Percentiles rank a stretch among this genome's conserved stretches.
phyloP scores from a whole-genome alignment of 352 stramenopile species.

The Aphanomyces invadans region DNA sequence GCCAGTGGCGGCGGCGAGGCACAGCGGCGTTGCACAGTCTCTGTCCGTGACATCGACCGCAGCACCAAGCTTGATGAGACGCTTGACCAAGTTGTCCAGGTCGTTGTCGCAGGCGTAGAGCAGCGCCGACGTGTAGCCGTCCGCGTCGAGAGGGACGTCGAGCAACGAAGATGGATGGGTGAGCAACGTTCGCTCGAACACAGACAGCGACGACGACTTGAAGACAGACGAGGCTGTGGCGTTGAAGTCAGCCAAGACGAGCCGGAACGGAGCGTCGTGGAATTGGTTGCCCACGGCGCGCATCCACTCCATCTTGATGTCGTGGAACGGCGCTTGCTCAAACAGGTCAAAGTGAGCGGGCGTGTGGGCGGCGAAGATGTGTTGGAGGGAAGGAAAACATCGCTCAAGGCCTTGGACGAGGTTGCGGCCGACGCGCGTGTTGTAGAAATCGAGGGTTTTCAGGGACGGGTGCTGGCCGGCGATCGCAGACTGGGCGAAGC shows the following conservation, averaged over 20 bases:
- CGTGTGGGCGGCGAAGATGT: conserved; percentile 57
- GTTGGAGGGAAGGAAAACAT: conserved; percentile 52
- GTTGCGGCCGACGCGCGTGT: conserved; percentile 44
- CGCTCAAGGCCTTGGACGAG: conserved; percentile 46
- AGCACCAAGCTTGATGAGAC: conserved; percentile 32
- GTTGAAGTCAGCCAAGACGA: conserved; percentile 25
- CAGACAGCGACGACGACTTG: conserved; percentile 11
- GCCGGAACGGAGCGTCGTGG: conserved; percentile 37
- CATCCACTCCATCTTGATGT: conserved; percentile 36
- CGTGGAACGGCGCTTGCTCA: conserved; percentile 32
- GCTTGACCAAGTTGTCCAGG: conserved; percentile 37
- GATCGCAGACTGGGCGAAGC: conserved; percentile 37
- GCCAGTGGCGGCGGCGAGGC: conserved; percentile 50
- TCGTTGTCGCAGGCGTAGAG: conserved; percentile 56
- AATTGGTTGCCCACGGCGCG: conserved; percentile 7
- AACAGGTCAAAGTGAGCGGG: conserved; percentile 63
- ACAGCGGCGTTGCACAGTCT: conserved; percentile 50
- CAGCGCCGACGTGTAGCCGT: conserved; percentile 39
- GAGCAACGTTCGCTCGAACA: conserved; percentile 49
- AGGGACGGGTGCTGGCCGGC: conserved; percentile 57
- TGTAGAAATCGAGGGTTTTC: conserved; percentile 45
- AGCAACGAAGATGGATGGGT: conserved; percentile 34
- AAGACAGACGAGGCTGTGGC: conserved; percentile 28
- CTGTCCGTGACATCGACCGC: conserved; percentile 61
- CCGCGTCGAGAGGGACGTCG: conserved; percentile 46